Conservation (phyloP, 768 basidiomycete genomes). For the Boletellus emodensis region DNA sequence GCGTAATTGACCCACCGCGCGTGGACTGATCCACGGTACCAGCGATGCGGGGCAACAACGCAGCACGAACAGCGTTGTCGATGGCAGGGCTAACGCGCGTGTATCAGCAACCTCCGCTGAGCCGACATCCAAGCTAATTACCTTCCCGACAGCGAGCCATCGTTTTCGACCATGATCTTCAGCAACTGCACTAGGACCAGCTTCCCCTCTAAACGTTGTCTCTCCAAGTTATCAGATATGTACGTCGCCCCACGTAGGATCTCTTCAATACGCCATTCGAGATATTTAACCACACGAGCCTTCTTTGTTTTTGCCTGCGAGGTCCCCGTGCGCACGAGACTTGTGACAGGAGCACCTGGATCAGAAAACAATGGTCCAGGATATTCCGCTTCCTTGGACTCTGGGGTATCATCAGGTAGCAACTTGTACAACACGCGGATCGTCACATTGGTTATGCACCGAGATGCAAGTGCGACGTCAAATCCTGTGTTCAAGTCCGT, state of each 20-base stretch:
- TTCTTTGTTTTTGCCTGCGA: constrained; percentile 82
- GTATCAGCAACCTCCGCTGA: constrained; percentile 15
- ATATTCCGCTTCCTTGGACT: constrained; percentile 53
- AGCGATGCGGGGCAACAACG: constrained; percentile 59
- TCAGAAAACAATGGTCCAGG: constrained; percentile 89
- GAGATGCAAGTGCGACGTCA: constrained; percentile 70
- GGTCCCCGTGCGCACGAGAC: constrained; percentile 61
- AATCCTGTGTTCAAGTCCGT: constrained; percentile 66
- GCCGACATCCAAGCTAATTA: constrained; percentile 30
- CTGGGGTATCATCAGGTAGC: constrained; percentile 64
- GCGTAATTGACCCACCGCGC: constrained; percentile 15
- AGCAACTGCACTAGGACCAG: constrained; percentile 69
- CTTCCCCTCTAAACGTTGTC: constrained; percentile 68
- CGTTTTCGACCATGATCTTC: constrained; percentile 80
- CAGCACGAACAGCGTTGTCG: constrained; percentile 71
- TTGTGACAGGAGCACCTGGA: constrained; percentile 55
- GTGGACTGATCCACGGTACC: constrained; percentile 20
- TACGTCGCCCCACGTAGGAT: constrained; percentile 75
- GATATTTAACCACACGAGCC: constrained; percentile 67
- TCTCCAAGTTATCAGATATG: constrained; percentile 49
- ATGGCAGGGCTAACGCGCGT: constrained; percentile 48
- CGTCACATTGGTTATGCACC: constrained; percentile 64
- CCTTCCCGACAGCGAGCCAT: constrained; percentile 85
- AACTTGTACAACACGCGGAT: constrained; percentile 65
- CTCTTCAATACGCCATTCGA: constrained; percentile 72